These are phyloP conservation scores for Cladorrhinum sp. DNA, from an alignment of 2,329 filamentous ascomycete genomes.

Conservation along the genomic window DNA sequence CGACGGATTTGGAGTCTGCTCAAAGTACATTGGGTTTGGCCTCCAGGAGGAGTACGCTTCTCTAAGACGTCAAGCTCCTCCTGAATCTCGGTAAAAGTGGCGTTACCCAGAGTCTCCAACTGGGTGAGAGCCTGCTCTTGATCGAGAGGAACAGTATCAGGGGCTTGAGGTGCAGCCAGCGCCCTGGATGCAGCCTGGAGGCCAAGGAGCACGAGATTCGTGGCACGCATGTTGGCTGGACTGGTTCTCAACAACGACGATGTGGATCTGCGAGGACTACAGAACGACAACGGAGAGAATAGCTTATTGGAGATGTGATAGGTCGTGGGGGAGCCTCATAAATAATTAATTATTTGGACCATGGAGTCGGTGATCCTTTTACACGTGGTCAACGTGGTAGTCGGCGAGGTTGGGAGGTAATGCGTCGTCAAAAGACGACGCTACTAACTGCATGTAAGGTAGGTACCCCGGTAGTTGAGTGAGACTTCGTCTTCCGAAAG, in stretches of 20 bases:
- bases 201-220: background rate
- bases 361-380: conserved; percentile 3
- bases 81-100: conserved; percentile 2
- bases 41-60: background rate
- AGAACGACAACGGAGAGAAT: background rate
- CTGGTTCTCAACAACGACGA: background rate
- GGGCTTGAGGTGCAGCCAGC: conserved; percentile 2
- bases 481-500: background rate
- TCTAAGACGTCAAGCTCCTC: background rate
- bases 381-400: conserved; percentile 4
- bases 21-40: background rate
- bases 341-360: background rate
- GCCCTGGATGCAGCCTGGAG: conserved; percentile 6
- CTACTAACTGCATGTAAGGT: conserved; percentile 5
- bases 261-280: conserved; percentile 1
- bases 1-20: conserved; percentile 1
- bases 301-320: background rate
- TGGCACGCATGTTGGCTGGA: conserved; percentile 6
- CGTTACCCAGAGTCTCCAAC: conserved; percentile 7
- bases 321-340: background rate
- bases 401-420: conserved; percentile 1
- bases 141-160: conserved; percentile 2
- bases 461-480: background rate
- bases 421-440: conserved; percentile 1
- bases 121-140: background rate